Conservation (phyloP, 1,139 yeast species). For the Casaregolazyma lundiana region DNA sequence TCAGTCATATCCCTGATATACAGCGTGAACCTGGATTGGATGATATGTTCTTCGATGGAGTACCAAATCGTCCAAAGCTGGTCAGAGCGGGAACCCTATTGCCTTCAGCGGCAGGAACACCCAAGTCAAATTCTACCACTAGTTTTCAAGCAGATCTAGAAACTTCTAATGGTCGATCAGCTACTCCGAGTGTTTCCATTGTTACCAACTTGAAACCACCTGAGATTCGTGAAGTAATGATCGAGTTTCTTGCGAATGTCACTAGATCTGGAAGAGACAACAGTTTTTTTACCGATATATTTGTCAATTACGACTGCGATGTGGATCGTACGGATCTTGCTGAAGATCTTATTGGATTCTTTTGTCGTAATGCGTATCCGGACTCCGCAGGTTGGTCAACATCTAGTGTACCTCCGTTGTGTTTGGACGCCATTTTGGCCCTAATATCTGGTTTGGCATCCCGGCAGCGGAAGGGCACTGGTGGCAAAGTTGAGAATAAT, state of each 20-base stretch:
- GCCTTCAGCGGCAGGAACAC: constrained; percentile 15
- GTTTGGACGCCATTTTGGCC: constrained; percentile 79
- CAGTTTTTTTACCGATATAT: constrained; percentile 67
- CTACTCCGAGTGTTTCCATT: constrained; percentile 18
- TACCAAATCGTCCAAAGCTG: constrained; percentile 36
- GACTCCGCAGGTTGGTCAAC: constrained; percentile 74
- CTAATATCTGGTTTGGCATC: constrained; percentile 64
- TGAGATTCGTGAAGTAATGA: constrained; percentile 68
- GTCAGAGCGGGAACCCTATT: constrained; percentile 22
- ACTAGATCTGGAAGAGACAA: constrained; percentile 78
- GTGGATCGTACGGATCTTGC: constrained; percentile 81
- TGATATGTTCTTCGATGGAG: constrained; percentile 39
- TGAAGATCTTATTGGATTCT: constrained; percentile 59
- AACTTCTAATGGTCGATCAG: constrained; percentile 15
- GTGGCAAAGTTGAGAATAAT: constrained; percentile 9
- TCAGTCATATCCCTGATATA: constrained; percentile 36
- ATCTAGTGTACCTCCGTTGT: constrained; percentile 86
- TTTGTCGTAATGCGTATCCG: constrained; percentile 74
- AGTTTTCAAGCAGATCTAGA: constrained; percentile 10
- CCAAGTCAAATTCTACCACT: constrained; percentile 7
- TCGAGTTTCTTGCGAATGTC: constrained; percentile 57
- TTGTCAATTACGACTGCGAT: constrained; percentile 86
- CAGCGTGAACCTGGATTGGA: constrained; percentile 38
- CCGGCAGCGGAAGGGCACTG: constrained; percentile 35
- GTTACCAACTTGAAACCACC: constrained; percentile 29